Conservation (phyloP, 345 rosid species). For the Corymbia maculata region DNA sequence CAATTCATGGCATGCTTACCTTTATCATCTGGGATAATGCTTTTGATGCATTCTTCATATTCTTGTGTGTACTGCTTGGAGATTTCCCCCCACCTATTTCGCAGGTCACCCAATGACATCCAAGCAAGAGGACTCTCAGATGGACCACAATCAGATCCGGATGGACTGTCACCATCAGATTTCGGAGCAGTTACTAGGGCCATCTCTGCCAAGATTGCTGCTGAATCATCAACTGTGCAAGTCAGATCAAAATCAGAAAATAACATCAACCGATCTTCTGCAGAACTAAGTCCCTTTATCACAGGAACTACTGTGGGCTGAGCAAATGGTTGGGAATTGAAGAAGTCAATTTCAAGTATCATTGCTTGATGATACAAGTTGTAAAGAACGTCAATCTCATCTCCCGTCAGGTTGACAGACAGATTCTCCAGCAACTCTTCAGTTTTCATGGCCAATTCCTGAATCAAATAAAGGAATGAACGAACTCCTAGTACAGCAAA, state of each 20-base stretch:
- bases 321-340: conserved; percentile 59
- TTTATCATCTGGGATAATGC: conserved; percentile 46
- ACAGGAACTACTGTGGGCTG: conserved; percentile 77
- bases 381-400: conserved; percentile 83
- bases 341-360: conserved; percentile 91
- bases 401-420: conserved; percentile 83
- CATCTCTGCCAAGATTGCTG: conserved; percentile 91
- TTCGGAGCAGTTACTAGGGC: conserved; percentile 82
- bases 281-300: conserved; percentile 39
- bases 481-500: conserved; percentile 14
- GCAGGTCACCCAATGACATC: conserved; percentile 71
- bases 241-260: conserved; percentile 97
- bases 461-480: conserved; percentile 17
- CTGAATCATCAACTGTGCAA: conserved; percentile 88
- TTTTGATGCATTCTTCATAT: conserved; percentile 80
- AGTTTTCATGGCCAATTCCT: conserved; percentile 83
- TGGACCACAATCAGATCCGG: conserved; percentile 41
- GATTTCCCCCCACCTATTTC: conserved; percentile 61
- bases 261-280: conserved; percentile 46
- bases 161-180: not conserved
- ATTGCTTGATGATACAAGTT: conserved; percentile 92
- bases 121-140: conserved; percentile 35
- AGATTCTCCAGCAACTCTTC: conserved; percentile 93
- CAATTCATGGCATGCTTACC: conserved; percentile 19
- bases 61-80: conserved; percentile 82